These are phyloP conservation scores for Chaetomium fimeti DNA, from an alignment of 495 filamentous ascomycete genomes.

Conservation along the genomic window DNA sequence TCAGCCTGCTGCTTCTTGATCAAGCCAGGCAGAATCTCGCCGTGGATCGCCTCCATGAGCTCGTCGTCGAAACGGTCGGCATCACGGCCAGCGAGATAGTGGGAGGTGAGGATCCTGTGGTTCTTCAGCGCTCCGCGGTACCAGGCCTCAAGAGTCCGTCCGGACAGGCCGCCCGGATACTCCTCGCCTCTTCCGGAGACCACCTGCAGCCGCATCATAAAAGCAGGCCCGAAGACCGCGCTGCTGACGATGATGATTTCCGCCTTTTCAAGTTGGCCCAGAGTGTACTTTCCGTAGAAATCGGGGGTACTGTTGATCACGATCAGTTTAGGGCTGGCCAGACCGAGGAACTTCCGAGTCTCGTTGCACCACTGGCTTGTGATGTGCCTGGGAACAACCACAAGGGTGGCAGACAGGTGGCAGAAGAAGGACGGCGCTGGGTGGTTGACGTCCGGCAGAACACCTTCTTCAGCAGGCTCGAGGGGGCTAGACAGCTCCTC, in stretches of 20 bases:
- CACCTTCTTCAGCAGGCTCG: not conserved
- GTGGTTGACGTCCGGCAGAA: not conserved
- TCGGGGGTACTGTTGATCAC: conserved; percentile 34
- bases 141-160: conserved; percentile 21
- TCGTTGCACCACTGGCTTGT: conserved; percentile 67
- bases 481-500: conserved; percentile 12
- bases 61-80: not conserved
- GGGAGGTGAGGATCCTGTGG: conserved; percentile 16
- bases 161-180: conserved; percentile 31
- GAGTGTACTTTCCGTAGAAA: conserved; percentile 31
- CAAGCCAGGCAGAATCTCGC: not conserved
- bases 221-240: conserved; percentile 3
- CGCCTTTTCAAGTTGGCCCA: conserved; percentile 48
- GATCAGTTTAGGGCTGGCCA: conserved; percentile 41
- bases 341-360: conserved; percentile 54
- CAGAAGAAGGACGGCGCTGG: conserved; percentile 38
- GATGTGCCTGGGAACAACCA: conserved; percentile 64
- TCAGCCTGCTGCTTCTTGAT: conserved; percentile 6
- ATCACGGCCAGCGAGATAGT: conserved; percentile 10
- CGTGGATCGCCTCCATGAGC: conserved; percentile 5
- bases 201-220: conserved; percentile 6
- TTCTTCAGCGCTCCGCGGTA: conserved; percentile 23
- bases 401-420: conserved; percentile 63
- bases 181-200: conserved; percentile 6
- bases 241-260: conserved; percentile 57